Conservation (phyloP, 768 basidiomycete genomes). For the Naematelia aurantialba region DNA sequence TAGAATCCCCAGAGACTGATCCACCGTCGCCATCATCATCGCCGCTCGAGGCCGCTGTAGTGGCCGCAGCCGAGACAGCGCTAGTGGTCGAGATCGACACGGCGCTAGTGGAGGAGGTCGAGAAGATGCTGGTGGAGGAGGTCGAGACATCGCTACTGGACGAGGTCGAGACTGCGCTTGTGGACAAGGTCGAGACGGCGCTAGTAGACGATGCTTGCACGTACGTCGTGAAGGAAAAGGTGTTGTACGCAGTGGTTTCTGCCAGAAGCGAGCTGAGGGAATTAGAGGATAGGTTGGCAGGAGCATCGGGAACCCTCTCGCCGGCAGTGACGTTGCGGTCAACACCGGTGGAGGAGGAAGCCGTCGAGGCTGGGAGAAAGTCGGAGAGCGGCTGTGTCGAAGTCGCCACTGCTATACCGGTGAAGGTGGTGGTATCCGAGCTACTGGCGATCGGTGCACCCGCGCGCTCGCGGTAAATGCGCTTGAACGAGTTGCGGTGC, state of each 20-base stretch:
- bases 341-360: neutral
- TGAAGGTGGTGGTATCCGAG: conserved; percentile 9
- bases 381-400: conserved; percentile 10
- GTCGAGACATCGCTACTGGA: conserved; percentile 1
- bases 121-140: conserved; percentile 12
- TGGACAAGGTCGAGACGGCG: conserved; percentile 6
- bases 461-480: conserved; percentile 19
- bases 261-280: conserved; percentile 30
- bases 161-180: conserved; percentile 14
- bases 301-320: conserved; percentile 5
- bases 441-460: conserved; percentile 13
- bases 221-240: conserved; percentile 41
- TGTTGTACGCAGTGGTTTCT: conserved; percentile 28
- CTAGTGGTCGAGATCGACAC: neutral
- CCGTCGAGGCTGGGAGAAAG: neutral
- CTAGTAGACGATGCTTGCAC: conserved; percentile 7
- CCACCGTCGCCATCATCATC: conserved; percentile 9
- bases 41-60: conserved; percentile 14
- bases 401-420: conserved; percentile 25
- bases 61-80: conserved; percentile 8
- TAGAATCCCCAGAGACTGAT: neutral
- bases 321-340: neutral
- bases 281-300: conserved; percentile 15
- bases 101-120: conserved; percentile 10
- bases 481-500: conserved; percentile 15